Percentiles rank a stretch among this genome's conserved stretches.
These are phyloP conservation scores for Sicyos edulis DNA, from an alignment of 306 rosid genomes.

Conservation along the genomic window DNA sequence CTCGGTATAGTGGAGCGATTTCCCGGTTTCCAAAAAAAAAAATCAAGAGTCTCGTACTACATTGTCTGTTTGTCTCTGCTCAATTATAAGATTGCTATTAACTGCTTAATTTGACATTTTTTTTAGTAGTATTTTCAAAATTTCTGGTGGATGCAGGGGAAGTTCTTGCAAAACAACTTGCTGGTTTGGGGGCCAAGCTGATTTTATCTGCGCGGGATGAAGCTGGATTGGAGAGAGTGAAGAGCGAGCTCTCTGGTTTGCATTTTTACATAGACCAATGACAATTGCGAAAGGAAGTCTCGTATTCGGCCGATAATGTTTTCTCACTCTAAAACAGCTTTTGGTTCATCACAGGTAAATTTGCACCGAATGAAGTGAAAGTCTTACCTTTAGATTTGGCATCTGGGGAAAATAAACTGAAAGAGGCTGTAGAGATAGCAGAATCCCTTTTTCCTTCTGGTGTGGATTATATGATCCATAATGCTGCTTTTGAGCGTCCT, in stretches of 20 bases:
- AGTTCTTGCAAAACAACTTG: slow-evolving; percentile 79
- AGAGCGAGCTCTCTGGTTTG: slow-evolving; percentile 63
- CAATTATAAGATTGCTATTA: background rate
- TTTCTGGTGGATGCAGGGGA: slow-evolving; percentile 46
- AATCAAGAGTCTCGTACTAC: too few species aligned
- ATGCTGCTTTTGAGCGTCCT: slow-evolving; percentile 94
- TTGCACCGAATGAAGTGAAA: slow-evolving; percentile 65
- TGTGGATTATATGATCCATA: slow-evolving; percentile 86
- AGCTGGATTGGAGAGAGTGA: slow-evolving; percentile 71
- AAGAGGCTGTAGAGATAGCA: slow-evolving; percentile 62
- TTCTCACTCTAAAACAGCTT: slow-evolving; percentile 20
- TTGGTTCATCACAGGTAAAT: slow-evolving; percentile 53
- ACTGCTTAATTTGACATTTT: background rate
- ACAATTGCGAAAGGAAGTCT: slow-evolving; percentile 1
- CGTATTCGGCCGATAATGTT: slow-evolving; percentile 2
- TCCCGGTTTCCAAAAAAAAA: too few species aligned
- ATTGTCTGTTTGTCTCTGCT: background rate
- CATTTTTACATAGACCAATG: slow-evolving; percentile 14
- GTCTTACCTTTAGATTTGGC: slow-evolving; percentile 73
- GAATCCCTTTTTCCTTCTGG: slow-evolving; percentile 68
- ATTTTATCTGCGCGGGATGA: slow-evolving; percentile 85
- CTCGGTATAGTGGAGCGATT: too few species aligned
- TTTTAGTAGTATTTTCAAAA: background rate
- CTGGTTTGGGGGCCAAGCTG: slow-evolving; percentile 83
- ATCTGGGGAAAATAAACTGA: slow-evolving; percentile 69